Conservation (phyloP, 345 rosid species). For the Murraya paniculata region DNA sequence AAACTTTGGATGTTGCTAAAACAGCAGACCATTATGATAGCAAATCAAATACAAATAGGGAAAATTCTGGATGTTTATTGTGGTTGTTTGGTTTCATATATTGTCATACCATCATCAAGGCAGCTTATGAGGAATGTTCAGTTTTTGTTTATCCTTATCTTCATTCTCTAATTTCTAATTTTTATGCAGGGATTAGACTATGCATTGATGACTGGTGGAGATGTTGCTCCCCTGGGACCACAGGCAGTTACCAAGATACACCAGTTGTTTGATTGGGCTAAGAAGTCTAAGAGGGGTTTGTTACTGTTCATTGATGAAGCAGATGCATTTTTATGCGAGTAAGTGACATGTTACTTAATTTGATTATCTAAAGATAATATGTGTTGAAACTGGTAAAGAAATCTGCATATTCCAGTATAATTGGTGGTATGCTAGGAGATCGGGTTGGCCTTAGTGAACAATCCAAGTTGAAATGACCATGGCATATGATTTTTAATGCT, state of each 20-base stretch:
- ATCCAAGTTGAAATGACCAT: background rate
- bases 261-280: conserved; percentile 94
- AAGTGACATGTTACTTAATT: conserved; percentile 33
- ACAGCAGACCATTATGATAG: background rate
- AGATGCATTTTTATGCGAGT: conserved; percentile 99
- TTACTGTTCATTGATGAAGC: conserved; percentile 96
- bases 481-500: background rate
- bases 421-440: background rate
- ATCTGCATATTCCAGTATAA: background rate
- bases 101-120: background rate
- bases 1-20: background rate
- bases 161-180: conserved; percentile 13
- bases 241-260: conserved; percentile 99
- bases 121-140: background rate
- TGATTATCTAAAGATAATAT: background rate
- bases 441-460: background rate
- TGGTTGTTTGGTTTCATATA: background rate
- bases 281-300: conserved; percentile 84
- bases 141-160: background rate
- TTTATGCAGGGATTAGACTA: conserved; percentile 85
- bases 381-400: background rate
- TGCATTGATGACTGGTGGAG: conserved; percentile 99
- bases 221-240: conserved; percentile 95
- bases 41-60: background rate
- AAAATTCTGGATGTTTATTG: conserved; percentile 1